Evolutionary conservation across 2,329 filamentous ascomycete genomes (phyloP).

Genomic region (Pseudogymnoascus pannorum): DNA sequence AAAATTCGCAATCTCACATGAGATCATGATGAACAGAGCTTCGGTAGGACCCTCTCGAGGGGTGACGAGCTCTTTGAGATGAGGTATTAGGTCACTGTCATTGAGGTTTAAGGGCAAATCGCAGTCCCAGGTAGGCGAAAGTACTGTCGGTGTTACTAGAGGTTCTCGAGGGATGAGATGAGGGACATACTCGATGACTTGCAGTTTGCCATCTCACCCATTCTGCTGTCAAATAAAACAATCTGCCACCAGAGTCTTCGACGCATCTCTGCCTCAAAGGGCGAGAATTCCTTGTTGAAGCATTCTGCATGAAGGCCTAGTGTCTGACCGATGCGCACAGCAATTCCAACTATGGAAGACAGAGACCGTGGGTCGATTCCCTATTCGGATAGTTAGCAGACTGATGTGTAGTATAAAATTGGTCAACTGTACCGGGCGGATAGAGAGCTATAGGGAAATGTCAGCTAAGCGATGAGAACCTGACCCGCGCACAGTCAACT

Average conservation of each 20-base stretch:
- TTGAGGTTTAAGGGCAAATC: conserved; percentile 54
- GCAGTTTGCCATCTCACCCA: conserved; percentile 57
- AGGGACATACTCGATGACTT: conserved; percentile 19
- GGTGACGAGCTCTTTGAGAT: conserved; percentile 47
- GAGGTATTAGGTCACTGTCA: conserved; percentile 50
- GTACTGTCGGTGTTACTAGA: conserved; percentile 13
- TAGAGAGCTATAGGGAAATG: no score
- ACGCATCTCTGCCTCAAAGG: conserved; percentile 64
- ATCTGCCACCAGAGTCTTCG: conserved; percentile 68
- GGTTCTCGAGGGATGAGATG: no score
- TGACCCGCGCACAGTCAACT: conserved; percentile 18
- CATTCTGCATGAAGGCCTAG: conserved; percentile 63
- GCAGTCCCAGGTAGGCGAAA: conserved; percentile 44
- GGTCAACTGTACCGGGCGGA: no score
- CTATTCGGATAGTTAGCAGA: conserved; percentile 16
- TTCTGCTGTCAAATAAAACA: conserved; percentile 59
- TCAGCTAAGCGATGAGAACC: no score
- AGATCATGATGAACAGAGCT: conserved; percentile 51
- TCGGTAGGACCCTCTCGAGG: conserved; percentile 48
- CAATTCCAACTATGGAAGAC: conserved; percentile 56
- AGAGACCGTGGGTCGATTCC: conserved; percentile 51
- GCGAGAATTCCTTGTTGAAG: conserved; percentile 33
- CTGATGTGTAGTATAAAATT: no score
- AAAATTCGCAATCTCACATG: conserved; percentile 47
- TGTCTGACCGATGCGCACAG: conserved; percentile 59